Base-by-base conservation (phyloP, 2,329 filamentous ascomycete species). In the Curvularia verruculosa region DNA sequence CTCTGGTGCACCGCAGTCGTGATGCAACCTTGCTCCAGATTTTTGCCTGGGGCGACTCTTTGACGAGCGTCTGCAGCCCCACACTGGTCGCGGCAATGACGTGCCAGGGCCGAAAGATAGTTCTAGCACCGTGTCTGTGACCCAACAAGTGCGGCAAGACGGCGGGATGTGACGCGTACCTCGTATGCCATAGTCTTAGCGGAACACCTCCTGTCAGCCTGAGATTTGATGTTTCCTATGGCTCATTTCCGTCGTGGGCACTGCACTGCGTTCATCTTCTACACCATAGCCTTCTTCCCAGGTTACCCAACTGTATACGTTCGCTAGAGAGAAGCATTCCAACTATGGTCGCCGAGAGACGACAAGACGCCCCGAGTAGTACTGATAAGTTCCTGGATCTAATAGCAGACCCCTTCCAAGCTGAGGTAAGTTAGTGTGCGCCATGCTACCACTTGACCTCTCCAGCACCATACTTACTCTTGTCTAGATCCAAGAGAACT, bases 401-500 rank as follows among this genome's bases (percentile, higher is more conserved):
- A 19, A 77, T 80, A 19, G 69, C 72, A 44, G 70, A 77, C 60
- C 76, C 77, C 8, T 80, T 80, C 57, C 71, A 72, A 45, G 69
- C 68, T 24, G 58, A 72, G 55, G 73, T 75, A 57, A 10, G 59
- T n/a, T 39, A 40, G 46, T 13, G 31, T 18, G 19, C 28, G 21
- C 37, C 39, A 12, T 13, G 3, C 29, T 15, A n/a, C 19, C n/a
- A 13, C 51, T 50, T n/a, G 31, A 15, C 31, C 12, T 45, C 26
- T 5, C 28, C 19, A 18, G 29, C 46, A 24, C 2, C 23, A 23
- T 19, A 43, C 44, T 54, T 8, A 57, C 40, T 13, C 37, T n/a
- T 12, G 24, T 28, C 15, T n/a, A 87, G 84, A 79, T 87, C 54
- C 80, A 82, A 74, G 71, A 80, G 58, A 83, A 84, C 57, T 90